phyloP scores from a whole-genome alignment of 163 green algal species.

The Chloromonas sp. region DNA sequence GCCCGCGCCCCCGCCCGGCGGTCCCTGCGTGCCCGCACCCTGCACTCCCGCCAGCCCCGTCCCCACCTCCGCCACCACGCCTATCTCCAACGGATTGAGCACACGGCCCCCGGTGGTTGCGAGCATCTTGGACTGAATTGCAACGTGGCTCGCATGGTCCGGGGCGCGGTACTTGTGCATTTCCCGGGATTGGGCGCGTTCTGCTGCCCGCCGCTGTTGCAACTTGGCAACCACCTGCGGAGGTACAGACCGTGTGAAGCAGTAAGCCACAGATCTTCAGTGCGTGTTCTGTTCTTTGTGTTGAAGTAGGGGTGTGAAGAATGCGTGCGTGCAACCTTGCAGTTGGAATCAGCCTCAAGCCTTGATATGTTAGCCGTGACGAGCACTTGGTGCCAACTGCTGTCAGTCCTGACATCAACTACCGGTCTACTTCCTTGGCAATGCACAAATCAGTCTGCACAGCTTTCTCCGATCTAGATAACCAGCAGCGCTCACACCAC shows the following conservation, averaged over 20 bases:
- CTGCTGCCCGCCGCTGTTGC: too few species aligned
- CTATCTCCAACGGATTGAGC: neutral
- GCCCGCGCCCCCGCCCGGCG: too few species aligned
- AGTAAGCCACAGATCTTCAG: neutral
- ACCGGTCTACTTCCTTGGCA: too few species aligned
- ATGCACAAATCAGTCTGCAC: too few species aligned
- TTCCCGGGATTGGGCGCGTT: neutral
- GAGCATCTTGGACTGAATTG: neutral
- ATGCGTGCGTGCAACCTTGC: neutral
- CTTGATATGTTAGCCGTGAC: too few species aligned
- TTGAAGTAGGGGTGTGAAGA: neutral
- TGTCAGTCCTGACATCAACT: too few species aligned
- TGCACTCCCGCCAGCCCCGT: neutral
- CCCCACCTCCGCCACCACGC: neutral
- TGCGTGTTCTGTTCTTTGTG: neutral
- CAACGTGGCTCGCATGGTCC: neutral
- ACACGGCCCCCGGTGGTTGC: neutral
- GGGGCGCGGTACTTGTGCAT: neutral
- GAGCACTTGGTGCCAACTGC: too few species aligned
- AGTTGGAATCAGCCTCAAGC: neutral
- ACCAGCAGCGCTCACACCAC: too few species aligned
- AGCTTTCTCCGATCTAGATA: too few species aligned
- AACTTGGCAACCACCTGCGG: neutral
- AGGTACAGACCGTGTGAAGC: neutral
- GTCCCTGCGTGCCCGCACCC: neutral